phyloP scores from a whole-genome alignment of 106 monocot genomes.

The Acanthochlamys bracteata region DNA sequence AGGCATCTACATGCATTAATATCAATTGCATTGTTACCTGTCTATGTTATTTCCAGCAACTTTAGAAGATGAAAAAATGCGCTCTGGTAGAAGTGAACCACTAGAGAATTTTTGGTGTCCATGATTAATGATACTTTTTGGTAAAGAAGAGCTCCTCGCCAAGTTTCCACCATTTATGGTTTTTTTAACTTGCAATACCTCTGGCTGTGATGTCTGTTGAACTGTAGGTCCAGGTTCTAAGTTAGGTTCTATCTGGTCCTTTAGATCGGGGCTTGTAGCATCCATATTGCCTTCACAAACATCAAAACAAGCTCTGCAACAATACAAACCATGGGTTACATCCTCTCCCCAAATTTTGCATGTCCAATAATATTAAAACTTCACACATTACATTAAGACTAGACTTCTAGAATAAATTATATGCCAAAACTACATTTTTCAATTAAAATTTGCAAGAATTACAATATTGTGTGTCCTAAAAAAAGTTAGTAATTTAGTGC shows the following conservation, averaged over 20 bases:
- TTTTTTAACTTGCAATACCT: conserved; percentile 15
- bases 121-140: conserved; percentile 25
- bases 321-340: too few species aligned
- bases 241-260: conserved; percentile 17
- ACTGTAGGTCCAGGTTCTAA: conserved; percentile 11
- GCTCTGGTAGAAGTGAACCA: conserved; percentile 63
- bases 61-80: conserved; percentile 31
- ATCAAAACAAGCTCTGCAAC: conserved; percentile 79
- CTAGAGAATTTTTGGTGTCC: conserved; percentile 42
- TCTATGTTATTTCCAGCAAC: conserved; percentile 21
- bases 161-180: conserved; percentile 23
- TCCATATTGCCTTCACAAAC: conserved; percentile 62
- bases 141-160: conserved; percentile 35
- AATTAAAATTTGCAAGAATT: too few species aligned
- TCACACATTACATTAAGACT: too few species aligned
- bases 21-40: too few species aligned
- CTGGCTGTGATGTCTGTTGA: conserved; percentile 21
- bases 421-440: too few species aligned
- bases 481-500: too few species aligned
- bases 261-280: conserved; percentile 25
- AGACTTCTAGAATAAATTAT: too few species aligned
- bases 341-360: too few species aligned
- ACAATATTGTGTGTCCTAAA: too few species aligned
- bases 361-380: too few species aligned
- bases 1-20: too few species aligned